Evolutionary conservation across 1,284 basidiomycete species (phyloP).

Genomic region (Trametes pubescens): DNA sequence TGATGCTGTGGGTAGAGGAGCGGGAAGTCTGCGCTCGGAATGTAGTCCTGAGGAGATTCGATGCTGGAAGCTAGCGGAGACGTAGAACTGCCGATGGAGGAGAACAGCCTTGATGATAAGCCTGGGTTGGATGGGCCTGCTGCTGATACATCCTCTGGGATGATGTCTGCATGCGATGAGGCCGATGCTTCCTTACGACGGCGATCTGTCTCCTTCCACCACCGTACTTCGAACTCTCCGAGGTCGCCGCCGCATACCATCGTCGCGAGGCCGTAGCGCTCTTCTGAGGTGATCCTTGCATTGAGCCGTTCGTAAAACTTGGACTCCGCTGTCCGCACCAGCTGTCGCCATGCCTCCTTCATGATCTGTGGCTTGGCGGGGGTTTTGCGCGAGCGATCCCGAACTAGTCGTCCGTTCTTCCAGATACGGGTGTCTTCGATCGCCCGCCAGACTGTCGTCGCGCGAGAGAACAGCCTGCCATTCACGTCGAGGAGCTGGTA

Average conservation of each 20-base stretch:
- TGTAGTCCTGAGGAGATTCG: neutral
- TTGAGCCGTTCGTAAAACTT: conserved; percentile 21
- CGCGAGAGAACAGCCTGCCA: conserved; percentile 24
- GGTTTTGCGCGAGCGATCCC: neutral
- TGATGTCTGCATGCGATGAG: neutral
- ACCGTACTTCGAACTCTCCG: conserved; percentile 7
- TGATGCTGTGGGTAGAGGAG: conserved; percentile 14
- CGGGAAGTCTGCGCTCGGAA: neutral
- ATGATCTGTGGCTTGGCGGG: conserved; percentile 6
- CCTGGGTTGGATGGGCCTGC: neutral
- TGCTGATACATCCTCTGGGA: neutral
- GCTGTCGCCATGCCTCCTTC: conserved; percentile 30
- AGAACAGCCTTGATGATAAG: neutral
- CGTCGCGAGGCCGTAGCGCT: conserved; percentile 10
- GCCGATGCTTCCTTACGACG: neutral
- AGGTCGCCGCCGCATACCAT: conserved; percentile 18
- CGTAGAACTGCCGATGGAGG: neutral
- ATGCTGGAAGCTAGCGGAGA: neutral
- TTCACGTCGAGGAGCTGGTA: conserved; percentile 23
- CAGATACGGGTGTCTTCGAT: conserved; percentile 18
- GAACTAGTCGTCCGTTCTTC: conserved; percentile 8
- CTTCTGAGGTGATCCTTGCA: neutral
- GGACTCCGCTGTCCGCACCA: conserved; percentile 4
- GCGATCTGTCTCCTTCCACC: conserved; percentile 7
- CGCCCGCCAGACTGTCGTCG: conserved; percentile 22